phyloP scores from a whole-genome alignment of 768 basidiomycete genomes.

The Tephrocybe sp. region DNA sequence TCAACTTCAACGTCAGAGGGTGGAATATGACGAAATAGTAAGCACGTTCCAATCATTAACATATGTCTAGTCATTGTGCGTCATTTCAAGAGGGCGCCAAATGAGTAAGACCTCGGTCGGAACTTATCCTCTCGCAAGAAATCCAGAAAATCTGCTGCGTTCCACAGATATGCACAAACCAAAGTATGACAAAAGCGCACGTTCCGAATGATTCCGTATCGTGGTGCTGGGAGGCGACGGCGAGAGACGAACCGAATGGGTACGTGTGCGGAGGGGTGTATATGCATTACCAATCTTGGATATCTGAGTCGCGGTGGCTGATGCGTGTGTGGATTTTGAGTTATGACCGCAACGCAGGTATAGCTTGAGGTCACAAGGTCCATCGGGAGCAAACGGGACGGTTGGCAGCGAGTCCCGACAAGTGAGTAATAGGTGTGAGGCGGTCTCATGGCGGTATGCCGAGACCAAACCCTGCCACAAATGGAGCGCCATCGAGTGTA shows the following conservation, averaged over 20 bases:
- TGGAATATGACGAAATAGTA: background rate
- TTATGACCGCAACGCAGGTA: background rate
- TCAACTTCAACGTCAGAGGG: no score
- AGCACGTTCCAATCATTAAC: background rate
- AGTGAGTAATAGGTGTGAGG: background rate
- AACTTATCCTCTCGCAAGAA: background rate
- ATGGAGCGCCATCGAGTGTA: background rate
- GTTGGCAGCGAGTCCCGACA: background rate
- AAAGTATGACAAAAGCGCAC: background rate
- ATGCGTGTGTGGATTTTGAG: background rate
- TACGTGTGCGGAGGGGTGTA: background rate
- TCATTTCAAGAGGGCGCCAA: background rate
- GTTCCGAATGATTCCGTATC: constrained; percentile 1
- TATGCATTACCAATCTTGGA: background rate
- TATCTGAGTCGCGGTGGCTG: background rate
- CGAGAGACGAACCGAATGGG: background rate
- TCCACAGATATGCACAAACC: background rate
- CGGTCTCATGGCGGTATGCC: background rate
- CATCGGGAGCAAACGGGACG: background rate
- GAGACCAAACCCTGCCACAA: background rate
- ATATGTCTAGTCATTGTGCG: background rate
- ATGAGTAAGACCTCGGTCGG: constrained; percentile 4
- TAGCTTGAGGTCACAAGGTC: background rate
- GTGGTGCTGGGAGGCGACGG: background rate
- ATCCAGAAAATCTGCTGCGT: background rate